phyloP scores from a whole-genome alignment of 1,284 basidiomycete genomes.

The Pseudozyma sp. region DNA sequence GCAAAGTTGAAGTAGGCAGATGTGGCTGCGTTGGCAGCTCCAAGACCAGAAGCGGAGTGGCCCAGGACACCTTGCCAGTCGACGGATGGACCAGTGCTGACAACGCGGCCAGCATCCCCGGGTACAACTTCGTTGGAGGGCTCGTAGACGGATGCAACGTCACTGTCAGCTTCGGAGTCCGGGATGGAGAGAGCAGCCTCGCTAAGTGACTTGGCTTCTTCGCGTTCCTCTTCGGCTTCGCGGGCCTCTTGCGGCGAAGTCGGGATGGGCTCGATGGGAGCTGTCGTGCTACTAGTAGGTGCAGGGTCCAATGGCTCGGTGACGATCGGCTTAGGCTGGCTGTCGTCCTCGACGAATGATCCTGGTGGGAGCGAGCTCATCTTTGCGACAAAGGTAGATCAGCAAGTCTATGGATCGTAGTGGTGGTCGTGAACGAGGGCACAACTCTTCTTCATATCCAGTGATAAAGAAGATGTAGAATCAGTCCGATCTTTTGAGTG shows the following conservation, averaged over 20 bases:
- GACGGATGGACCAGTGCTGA: constrained; percentile 5
- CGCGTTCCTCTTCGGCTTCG: constrained; percentile 33
- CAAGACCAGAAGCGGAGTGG: constrained; percentile 41
- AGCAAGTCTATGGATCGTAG: not conserved
- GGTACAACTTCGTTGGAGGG: constrained; percentile 21
- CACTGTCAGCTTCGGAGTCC: constrained; percentile 42
- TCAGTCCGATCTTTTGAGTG: not conserved
- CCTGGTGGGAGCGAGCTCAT: constrained; percentile 33
- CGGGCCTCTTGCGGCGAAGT: constrained; percentile 16
- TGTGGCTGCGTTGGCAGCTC: constrained; percentile 55
- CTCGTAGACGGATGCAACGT: constrained; percentile 18
- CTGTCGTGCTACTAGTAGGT: not conserved
- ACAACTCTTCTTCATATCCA: not conserved
- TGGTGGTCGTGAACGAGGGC: constrained; percentile 6
- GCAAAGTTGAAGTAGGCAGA: constrained; percentile 59
- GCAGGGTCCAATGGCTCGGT: not conserved
- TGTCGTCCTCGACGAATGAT: constrained; percentile 19
- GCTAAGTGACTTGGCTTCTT: constrained; percentile 39
- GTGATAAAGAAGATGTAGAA: not conserved
- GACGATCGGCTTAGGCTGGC: not conserved
- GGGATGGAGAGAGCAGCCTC: constrained; percentile 56
- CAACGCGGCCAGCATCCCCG: constrained; percentile 29
- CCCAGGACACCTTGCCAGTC: constrained; percentile 52
- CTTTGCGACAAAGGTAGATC: constrained; percentile 1
- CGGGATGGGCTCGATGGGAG: not conserved